Percentiles rank a stretch among this genome's conserved stretches.
Conservation (phyloP, 306 rosid genomes). For the Canavalia ensiformis region DNA sequence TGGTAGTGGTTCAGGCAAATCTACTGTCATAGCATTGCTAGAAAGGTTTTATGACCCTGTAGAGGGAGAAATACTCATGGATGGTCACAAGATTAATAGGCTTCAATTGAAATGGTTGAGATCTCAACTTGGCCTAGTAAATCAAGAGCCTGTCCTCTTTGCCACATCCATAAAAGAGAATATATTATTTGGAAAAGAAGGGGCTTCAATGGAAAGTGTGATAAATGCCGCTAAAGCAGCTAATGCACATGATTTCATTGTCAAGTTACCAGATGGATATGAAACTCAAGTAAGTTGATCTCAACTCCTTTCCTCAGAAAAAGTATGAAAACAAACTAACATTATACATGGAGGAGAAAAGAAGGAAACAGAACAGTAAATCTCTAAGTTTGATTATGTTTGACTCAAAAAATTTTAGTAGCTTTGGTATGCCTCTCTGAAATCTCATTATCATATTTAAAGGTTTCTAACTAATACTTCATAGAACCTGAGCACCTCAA, state of each 20-base stretch:
- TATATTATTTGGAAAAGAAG: constrained; percentile 89
- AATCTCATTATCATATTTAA: constrained; percentile 19
- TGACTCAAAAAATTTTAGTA: not conserved
- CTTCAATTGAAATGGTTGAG: constrained; percentile 90
- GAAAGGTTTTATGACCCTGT: constrained; percentile 90
- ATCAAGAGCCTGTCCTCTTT: constrained; percentile 93
- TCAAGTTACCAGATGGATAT: constrained; percentile 79
- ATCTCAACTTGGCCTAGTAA: constrained; percentile 85
- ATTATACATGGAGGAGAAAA: not conserved
- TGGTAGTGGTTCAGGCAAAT: constrained; percentile 93
- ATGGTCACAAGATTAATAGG: constrained; percentile 73
- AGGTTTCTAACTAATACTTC: constrained; percentile 28
- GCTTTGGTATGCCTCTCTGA: constrained; percentile 15
- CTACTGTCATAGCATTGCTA: constrained; percentile 80
- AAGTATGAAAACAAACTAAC: not conserved
- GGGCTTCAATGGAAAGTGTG: constrained; percentile 81
- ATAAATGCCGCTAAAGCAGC: constrained; percentile 82
- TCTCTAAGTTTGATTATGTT: constrained; percentile 1
- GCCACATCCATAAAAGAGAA: constrained; percentile 89
- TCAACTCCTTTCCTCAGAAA: constrained; percentile 1
- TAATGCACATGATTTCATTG: constrained; percentile 90
- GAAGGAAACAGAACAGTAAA: not conserved
- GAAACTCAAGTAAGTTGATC: constrained; percentile 84
- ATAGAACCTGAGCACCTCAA: not conserved
- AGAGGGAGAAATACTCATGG: constrained; percentile 84